Evolutionary conservation across 83 land plant species (phyloP), one percentile per base, ranked within the genome.

Genomic region (Thuja plicata): DNA sequence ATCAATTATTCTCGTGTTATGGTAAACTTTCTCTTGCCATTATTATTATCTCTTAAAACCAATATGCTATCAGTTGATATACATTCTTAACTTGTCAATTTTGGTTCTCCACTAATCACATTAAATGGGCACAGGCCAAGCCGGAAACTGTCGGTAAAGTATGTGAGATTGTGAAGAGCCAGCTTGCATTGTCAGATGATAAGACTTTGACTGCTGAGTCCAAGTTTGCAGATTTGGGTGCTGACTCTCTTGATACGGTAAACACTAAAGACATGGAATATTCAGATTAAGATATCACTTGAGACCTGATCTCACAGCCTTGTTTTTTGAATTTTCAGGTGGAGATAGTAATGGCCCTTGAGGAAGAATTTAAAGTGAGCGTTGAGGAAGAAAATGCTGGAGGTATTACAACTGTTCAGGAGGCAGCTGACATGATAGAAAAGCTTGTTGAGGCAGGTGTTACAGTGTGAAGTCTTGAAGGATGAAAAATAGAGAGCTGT

Each of bases 301-400:
- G 7, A 38, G 3, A 17, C 19, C 12, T 87, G 46, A 77, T 21
- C 40, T 55, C 17, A 50, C 34, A 21, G 85, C 19, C 81, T 30
- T n/a, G 12, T 30, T 7, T 50, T 15, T 40, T 48, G 11, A 5
- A 88, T 54, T 21, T 76, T 27, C 86, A 90, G 92, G 90, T 91
- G 84, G 90, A 91, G 73, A 91, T 91, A 62, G 90, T 91, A 41
- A 95, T 95, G 96, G 93, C 92, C 32, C 90, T 95, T 21, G 96
- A 95, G 87, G 96, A 95, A 87, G 94, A 91, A 81, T 95, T 95
- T 82, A 91, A 93, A 19, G 93, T 94, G 78, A 90, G 81, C 16
- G 92, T 95, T 30, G 94, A 91, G 48, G 96, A 95, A 89, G 94
- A 92, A 45, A 94, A 92, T 73, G 94, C 94, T 12, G 93, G 93